Evolutionary conservation across 495 filamentous ascomycete genomes (phyloP).

Genomic region (Friedmanniomyces endolithicus): DNA sequence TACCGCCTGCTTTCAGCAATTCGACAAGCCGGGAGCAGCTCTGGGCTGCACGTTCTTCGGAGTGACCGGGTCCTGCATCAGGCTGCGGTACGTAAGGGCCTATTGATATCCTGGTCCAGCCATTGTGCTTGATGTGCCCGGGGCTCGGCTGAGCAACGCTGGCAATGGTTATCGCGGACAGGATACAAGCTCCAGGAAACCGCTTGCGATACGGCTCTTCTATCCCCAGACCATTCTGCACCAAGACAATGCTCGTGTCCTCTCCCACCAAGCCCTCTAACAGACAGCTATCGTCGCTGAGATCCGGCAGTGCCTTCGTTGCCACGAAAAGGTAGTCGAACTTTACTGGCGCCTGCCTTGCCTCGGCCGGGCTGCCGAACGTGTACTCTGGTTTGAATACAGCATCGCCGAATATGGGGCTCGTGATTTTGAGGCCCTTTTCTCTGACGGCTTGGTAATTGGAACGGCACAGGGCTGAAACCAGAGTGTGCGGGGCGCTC

Average conservation of each 20-base stretch:
- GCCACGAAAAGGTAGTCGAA: slow-evolving; percentile 31
- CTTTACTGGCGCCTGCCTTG: slow-evolving; percentile 12
- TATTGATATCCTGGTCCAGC: slow-evolving; percentile 48
- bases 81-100: slow-evolving; percentile 37
- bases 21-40: slow-evolving; percentile 24
- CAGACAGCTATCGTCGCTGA: slow-evolving; percentile 29
- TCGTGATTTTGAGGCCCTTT: slow-evolving; percentile 37
- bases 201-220: slow-evolving; percentile 47
- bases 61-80: not conserved
- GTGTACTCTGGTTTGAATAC: slow-evolving; percentile 38
- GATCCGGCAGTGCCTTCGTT: slow-evolving; percentile 30
- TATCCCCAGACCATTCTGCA: slow-evolving; percentile 61
- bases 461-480: slow-evolving; percentile 41
- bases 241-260: slow-evolving; percentile 42
- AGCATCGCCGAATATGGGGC: slow-evolving; percentile 43
- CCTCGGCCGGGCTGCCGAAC: slow-evolving; percentile 31
- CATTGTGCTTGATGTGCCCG: slow-evolving; percentile 44
- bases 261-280: slow-evolving; percentile 26
- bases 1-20: slow-evolving; percentile 31
- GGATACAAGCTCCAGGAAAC: slow-evolving; percentile 43
- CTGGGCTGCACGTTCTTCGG: slow-evolving; percentile 1
- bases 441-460: slow-evolving; percentile 40
- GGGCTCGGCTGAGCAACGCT: slow-evolving; percentile 39
- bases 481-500: slow-evolving; percentile 29
- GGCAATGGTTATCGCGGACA: slow-evolving; percentile 49